These are phyloP conservation scores for Amaranthus tricolor DNA, from an alignment of 179 eudicot species.

Conservation along the genomic window DNA sequence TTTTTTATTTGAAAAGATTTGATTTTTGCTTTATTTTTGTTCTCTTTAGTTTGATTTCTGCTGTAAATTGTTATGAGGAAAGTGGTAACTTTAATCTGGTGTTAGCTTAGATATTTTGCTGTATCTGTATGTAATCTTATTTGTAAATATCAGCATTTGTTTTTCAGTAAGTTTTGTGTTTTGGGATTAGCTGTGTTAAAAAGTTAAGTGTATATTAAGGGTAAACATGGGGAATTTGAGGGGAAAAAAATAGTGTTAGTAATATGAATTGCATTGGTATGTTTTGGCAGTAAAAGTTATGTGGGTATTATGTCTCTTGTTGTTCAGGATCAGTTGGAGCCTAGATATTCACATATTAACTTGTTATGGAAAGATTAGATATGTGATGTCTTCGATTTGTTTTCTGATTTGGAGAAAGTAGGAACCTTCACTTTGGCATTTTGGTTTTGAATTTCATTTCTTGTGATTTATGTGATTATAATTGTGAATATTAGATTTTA, in stretches of 20 bases:
- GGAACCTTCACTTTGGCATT: neutral
- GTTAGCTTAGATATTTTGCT: neutral
- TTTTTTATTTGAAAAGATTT: no score
- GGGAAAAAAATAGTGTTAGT: neutral
- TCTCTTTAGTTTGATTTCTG: neutral
- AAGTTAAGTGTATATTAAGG: neutral
- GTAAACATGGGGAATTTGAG: neutral
- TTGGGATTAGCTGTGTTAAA: neutral
- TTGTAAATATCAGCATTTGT: neutral
- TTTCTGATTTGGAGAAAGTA: neutral
- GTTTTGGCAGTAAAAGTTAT: neutral
- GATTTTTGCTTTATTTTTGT: neutral
- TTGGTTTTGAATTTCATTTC: no score
- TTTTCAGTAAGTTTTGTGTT: neutral
- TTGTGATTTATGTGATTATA: no score
- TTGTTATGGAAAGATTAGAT: no score
- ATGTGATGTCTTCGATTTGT: no score
- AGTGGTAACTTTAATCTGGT: neutral
- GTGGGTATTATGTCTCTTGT: no score
- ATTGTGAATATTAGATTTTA: no score
- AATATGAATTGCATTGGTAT: neutral
- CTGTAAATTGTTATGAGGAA: neutral
- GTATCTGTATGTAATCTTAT: neutral
- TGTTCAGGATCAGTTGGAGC: no score
- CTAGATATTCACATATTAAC: no score